Percentiles rank a stretch among this genome's conserved stretches.
Conservation (phyloP, 2,329 filamentous ascomycete species). For the Botrytis deweyae region DNA sequence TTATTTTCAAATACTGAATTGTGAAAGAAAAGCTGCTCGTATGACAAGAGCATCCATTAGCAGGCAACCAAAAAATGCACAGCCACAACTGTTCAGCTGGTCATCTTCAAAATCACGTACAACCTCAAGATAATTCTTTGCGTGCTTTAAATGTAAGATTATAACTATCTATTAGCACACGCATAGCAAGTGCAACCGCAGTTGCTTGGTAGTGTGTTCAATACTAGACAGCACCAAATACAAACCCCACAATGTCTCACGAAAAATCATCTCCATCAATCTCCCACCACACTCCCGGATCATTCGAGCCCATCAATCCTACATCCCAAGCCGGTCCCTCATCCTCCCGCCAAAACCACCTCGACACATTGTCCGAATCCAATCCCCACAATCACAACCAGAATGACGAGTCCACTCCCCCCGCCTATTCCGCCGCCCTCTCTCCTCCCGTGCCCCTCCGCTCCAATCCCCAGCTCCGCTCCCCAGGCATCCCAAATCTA, state of each 20-base stretch:
- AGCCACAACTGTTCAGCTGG: background rate
- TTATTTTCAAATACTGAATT: background rate
- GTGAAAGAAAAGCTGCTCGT: background rate
- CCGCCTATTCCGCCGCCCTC: slow-evolving; percentile 34
- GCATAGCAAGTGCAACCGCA: background rate
- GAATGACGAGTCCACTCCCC: slow-evolving; percentile 31
- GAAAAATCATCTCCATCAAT: background rate
- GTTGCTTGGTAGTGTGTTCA: background rate
- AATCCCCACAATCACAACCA: slow-evolving; percentile 9
- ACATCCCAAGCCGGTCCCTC: slow-evolving; percentile 27
- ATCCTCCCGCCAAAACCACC: background rate
- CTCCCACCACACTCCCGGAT: slow-evolving; percentile 26
- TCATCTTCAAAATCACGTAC: background rate
- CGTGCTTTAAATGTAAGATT: fast-evolving
- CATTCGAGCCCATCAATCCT: slow-evolving; percentile 28
- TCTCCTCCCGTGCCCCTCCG: slow-evolving; percentile 21
- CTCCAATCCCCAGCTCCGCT: slow-evolving; percentile 20
- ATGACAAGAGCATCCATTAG: background rate
- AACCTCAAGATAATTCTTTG: background rate
- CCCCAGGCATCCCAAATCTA: slow-evolving; percentile 32
- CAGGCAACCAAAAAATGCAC: slow-evolving; percentile 2
- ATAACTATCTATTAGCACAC: background rate
- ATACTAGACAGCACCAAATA: background rate
- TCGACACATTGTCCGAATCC: slow-evolving; percentile 15
- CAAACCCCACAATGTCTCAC: background rate